phyloP scores from a whole-genome alignment of 1,139 yeast genomes.

The Scheffersomyces segobiensis region DNA sequence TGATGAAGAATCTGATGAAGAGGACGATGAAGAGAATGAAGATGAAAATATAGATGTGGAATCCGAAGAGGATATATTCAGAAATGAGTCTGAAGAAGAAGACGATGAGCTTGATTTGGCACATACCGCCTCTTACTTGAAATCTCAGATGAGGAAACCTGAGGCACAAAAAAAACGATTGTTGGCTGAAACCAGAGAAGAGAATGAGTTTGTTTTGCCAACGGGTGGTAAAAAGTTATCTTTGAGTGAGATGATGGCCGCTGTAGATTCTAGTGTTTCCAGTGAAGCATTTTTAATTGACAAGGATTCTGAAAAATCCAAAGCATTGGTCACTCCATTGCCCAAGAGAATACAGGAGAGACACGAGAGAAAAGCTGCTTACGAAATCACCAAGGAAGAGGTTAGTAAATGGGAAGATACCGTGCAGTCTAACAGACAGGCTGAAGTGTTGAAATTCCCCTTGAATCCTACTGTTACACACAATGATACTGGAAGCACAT shows the following conservation, averaged over 20 bases:
- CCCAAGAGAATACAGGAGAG: constrained; percentile 85
- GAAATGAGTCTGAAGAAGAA: constrained; percentile 15
- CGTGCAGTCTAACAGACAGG: constrained; percentile 74
- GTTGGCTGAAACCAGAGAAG: constrained; percentile 57
- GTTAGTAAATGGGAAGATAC: constrained; percentile 87
- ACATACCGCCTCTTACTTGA: constrained; percentile 31
- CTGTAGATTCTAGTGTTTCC: constrained; percentile 49
- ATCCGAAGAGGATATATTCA: constrained; percentile 22
- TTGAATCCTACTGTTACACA: constrained; percentile 44
- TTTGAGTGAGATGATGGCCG: constrained; percentile 73
- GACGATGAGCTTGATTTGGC: constrained; percentile 36
- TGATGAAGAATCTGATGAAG: constrained; percentile 20
- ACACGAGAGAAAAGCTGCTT: constrained; percentile 87
- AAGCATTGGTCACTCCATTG: constrained; percentile 73
- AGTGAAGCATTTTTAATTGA: constrained; percentile 55
- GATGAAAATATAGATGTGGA: constrained; percentile 8
- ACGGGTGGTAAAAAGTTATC: constrained; percentile 58
- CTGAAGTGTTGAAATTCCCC: constrained; percentile 82
- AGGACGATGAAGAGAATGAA: constrained; percentile 14
- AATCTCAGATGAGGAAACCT: constrained; percentile 32
- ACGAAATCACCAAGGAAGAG: constrained; percentile 82
- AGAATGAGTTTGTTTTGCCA: constrained; percentile 73
- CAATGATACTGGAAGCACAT: constrained; percentile 53
- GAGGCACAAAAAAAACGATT: constrained; percentile 40
- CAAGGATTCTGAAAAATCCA: constrained; percentile 26